Evolutionary conservation across 225 moss, liverwort and hornwort species (phyloP).

Genomic region (Rhytidiadelphus loreus): DNA sequence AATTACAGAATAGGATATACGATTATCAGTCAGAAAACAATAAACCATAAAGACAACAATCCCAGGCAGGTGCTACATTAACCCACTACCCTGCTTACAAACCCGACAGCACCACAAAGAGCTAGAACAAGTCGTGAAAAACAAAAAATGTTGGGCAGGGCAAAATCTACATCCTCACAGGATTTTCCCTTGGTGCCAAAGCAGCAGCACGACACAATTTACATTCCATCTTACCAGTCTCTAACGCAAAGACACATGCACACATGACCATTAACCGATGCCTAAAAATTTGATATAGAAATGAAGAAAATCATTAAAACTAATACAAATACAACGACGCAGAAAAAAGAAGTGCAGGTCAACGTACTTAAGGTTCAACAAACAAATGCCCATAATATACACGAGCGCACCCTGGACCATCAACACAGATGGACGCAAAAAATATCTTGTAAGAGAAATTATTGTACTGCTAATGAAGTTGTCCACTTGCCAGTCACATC

Average conservation of each 20-base stretch:
- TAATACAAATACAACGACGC: not conserved
- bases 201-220: not conserved
- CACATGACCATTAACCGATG: not conserved
- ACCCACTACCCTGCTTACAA: not conserved
- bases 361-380: not conserved
- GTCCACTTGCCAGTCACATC: not conserved
- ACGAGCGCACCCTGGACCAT: not conserved
- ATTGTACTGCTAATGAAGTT: slow-evolving; percentile 3
- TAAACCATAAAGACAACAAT: not conserved
- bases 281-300: not conserved
- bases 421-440: not conserved
- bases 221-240: not conserved
- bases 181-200: not conserved
- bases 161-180: not conserved
- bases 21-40: not conserved
- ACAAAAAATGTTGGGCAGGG: not conserved
- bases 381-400: not conserved
- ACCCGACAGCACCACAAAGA: not conserved
- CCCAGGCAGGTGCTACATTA: not conserved
- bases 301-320: not conserved
- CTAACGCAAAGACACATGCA: not conserved
- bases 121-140: not conserved
- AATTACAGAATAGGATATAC: too few relatives aligned
- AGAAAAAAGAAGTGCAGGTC: not conserved
- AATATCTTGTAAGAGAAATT: slow-evolving; percentile 2